Evolutionary conservation across 495 filamentous ascomycete genomes (phyloP).

Genomic region (Penicillium verhagenii): DNA sequence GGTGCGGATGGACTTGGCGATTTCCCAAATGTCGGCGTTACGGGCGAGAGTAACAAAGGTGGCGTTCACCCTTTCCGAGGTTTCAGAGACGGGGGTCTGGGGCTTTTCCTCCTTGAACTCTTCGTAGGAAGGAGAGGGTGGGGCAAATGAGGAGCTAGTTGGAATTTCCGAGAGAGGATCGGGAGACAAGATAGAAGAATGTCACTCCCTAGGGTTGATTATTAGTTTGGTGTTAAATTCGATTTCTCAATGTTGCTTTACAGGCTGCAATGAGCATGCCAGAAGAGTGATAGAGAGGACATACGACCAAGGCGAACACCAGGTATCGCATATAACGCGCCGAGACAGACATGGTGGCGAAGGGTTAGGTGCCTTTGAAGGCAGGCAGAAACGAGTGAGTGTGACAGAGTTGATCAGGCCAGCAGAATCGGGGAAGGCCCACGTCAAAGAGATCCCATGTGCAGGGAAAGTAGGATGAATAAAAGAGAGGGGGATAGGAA

Average conservation of each 20-base stretch:
- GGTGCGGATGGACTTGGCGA: conserved; percentile 88
- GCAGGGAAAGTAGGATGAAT: background rate
- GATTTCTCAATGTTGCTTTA: background rate
- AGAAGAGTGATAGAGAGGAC: background rate
- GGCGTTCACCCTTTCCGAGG: conserved; percentile 79
- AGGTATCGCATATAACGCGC: conserved; percentile 83
- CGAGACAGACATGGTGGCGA: conserved; percentile 60
- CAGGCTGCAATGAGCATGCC: background rate
- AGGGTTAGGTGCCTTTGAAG: conserved; percentile 4
- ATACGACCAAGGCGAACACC: conserved; percentile 79
- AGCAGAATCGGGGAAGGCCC: conserved; percentile 8
- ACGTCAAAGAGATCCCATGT: conserved; percentile 9
- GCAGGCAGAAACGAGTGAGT: conserved; percentile 10
- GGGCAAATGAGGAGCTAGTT: conserved; percentile 26
- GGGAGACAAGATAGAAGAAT: conserved; percentile 78
- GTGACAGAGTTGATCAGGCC: conserved; percentile 4
- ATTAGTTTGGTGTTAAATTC: background rate
- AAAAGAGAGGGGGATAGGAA: background rate
- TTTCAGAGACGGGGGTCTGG: conserved; percentile 47
- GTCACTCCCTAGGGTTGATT: conserved; percentile 58
- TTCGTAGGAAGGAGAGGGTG: conserved; percentile 24
- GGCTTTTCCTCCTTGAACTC: conserved; percentile 26
- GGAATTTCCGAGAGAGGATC: conserved; percentile 58
- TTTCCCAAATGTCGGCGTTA: conserved; percentile 94
- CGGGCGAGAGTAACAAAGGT: conserved; percentile 95